Evolutionary conservation across 345 rosid species (phyloP), one percentile per base, ranked within the genome.

Genomic region (Firmiana major): DNA sequence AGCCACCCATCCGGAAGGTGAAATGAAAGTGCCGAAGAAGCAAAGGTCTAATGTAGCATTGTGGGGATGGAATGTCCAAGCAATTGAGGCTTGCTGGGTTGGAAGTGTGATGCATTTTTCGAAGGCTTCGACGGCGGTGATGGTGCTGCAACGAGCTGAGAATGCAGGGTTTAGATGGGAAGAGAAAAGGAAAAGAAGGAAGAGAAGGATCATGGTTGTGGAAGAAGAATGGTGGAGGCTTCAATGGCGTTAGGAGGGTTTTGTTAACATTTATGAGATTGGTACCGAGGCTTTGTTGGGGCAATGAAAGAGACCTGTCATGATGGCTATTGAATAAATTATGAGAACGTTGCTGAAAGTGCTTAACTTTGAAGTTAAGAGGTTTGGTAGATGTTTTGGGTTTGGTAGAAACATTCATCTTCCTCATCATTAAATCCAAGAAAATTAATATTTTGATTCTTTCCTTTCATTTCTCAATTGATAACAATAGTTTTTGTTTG

Each of bases 1-100:
- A 0, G 93, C 99, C 0, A 93, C 99, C 99, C 99, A 96, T 0
- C 99, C 98, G n/a, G 99, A 93, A 26, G 97, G 98, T 3, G 98
- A 96, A 42, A 96, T 93, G 75, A 93, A 96, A n/a, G 91, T 87
- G 62, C 98, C 97, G 36, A 90, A 92, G 89, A 96, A 96, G 51
- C 88, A 90, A 48, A 96, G 81, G 88, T 96, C 99, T 9, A 96
- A 80, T 9, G 97, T 91, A 42, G 88, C 83, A 74, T 96, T 92
- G 80, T 83, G 91, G 64, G 93, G 82, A 76, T 93, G 93, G 81
- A 90, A 96, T 19, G 98, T 92, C 98, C 98, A 93, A 0, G 98
- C 98, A 12, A 96, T 75, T 3, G 99, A 93, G 46, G 98, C 97
- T 86, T 93, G 97, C 71, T 96, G 99, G 26, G 99, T 91, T 0